These are phyloP conservation scores for Blyttiomyces sp. DNA, from an alignment of 371 early-diverging fungal genomes.

Conservation along the genomic window DNA sequence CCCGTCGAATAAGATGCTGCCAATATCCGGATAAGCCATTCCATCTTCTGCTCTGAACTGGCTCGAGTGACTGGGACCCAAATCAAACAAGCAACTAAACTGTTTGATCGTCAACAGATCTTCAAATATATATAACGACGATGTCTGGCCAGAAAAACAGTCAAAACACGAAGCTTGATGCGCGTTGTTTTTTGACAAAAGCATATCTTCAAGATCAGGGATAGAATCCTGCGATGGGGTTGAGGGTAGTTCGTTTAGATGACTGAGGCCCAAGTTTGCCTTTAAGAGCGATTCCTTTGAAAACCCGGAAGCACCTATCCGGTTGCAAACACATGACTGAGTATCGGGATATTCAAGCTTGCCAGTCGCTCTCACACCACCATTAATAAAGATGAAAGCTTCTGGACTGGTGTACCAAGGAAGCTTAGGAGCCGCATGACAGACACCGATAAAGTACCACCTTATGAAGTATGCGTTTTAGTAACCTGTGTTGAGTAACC, in stretches of 20 bases:
- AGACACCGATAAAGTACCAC: slow-evolving; percentile 51
- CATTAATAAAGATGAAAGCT: slow-evolving; percentile 39
- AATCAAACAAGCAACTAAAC: slow-evolving; percentile 17
- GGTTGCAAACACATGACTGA: slow-evolving; percentile 12
- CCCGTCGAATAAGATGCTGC: slow-evolving; percentile 21
- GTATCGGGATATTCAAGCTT: slow-evolving; percentile 43
- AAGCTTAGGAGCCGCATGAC: slow-evolving; percentile 36
- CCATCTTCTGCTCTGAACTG: slow-evolving; percentile 32
- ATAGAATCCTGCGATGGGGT: slow-evolving; percentile 8
- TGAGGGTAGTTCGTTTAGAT: not conserved
- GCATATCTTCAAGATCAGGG: slow-evolving; percentile 13
- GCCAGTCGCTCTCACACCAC: slow-evolving; percentile 21
- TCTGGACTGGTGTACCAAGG: slow-evolving; percentile 40
- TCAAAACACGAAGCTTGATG: not conserved
- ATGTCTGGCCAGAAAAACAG: slow-evolving; percentile 36
- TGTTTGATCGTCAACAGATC: slow-evolving; percentile 19
- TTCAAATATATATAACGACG: slow-evolving; percentile 38
- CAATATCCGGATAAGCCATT: slow-evolving; percentile 23
- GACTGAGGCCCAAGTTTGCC: too few species aligned
- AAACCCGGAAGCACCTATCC: slow-evolving; percentile 27
- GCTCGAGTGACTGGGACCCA: slow-evolving; percentile 32
- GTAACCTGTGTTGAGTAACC: not conserved
- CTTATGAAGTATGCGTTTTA: too few species aligned
- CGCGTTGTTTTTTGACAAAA: not conserved
- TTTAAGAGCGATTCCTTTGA: not conserved